These are phyloP conservation scores for Ceratocystis diversiconidia DNA, from an alignment of 2,329 filamentous ascomycete species.

Conservation along the genomic window DNA sequence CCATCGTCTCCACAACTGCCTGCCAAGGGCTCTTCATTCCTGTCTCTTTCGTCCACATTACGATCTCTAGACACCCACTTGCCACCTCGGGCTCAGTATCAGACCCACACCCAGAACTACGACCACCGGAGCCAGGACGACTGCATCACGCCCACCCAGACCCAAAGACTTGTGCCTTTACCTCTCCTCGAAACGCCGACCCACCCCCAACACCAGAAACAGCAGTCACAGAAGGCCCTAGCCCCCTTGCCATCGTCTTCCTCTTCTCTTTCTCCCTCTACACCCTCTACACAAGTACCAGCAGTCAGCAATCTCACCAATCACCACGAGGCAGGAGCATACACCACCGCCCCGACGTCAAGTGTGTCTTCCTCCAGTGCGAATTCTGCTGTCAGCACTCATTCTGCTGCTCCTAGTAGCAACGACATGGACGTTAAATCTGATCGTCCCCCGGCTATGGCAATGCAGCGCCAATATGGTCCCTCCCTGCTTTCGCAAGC, in stretches of 20 bases:
- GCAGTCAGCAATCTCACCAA: slow-evolving; percentile 4
- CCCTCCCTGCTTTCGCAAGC: slow-evolving; percentile 44
- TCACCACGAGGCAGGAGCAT: not conserved
- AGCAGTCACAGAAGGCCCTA: slow-evolving; percentile 1
- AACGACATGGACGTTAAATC: slow-evolving; percentile 27
- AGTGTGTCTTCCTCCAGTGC: not conserved
- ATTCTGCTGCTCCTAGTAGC: not conserved
- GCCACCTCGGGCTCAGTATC: not conserved
- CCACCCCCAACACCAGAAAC: not conserved
- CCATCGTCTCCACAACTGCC: slow-evolving; percentile 8
- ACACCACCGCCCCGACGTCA: not conserved
- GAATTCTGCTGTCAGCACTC: not conserved
- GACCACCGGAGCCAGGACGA: not conserved
- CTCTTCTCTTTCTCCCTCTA: slow-evolving; percentile 2
- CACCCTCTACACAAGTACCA: not conserved
- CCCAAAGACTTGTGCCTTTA: not conserved
- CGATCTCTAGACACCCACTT: slow-evolving; percentile 8
- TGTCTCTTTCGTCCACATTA: slow-evolving; percentile 11
- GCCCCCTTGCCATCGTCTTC: not conserved
- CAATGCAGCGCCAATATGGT: slow-evolving; percentile 32
- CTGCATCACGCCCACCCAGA: not conserved
- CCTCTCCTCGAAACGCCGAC: not conserved
- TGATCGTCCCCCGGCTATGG: slow-evolving; percentile 28
- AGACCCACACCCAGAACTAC: not conserved
- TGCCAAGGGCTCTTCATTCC: slow-evolving; percentile 2